Base-by-base conservation (phyloP, 2,329 filamentous ascomycete genomes). In the Penicillium hesseltinei region DNA sequence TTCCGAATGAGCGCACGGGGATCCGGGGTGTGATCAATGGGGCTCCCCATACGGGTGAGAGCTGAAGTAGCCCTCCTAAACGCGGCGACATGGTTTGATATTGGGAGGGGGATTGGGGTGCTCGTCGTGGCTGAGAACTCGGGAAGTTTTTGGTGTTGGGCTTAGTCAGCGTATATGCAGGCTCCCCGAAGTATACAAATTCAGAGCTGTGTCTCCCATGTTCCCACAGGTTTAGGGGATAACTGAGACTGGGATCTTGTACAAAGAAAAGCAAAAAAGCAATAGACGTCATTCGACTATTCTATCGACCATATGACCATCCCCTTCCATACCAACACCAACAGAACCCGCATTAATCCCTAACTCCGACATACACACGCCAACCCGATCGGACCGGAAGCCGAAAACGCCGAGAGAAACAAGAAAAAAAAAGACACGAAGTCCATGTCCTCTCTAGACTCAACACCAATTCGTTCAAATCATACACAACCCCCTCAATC, bases 1-100 rank as follows among this genome's bases (percentile, higher is more conserved):
- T 86, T 60, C 80, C 78, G 62, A 80, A 78, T 38, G 68, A 64
- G 53, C 78, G 75, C 57, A 70, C 69, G n/a, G 66, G 54, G 54
- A 65, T 58, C 49, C 60, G 62, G 33, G 64, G 53, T n/a, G 66
- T 35, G 31, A 62, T 51, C 40, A 63, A 64, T 60, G 68, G 60
- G 17, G 27, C 21, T 23, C 58, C 59, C 61, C 65, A 66, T 35
- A 68, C 56, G 35, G 57, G 62, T 6, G 63, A 61, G 40, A 74
- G 69, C 66, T 69, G 70, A 15, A 67, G 50, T 67, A 52, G 29
- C 58, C 66, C 63, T 56, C 66, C 54, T 44, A 76, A 66, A 58
- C 72, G 71, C n/a, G 70, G 71, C 35, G 72, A 63, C 74, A 76
- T 76, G 56, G 57, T 58, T 51, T 35, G 39, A 45, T 52, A 36